Evolutionary conservation across 495 filamentous ascomycete species (phyloP).

Genomic region (Tuber indicum): DNA sequence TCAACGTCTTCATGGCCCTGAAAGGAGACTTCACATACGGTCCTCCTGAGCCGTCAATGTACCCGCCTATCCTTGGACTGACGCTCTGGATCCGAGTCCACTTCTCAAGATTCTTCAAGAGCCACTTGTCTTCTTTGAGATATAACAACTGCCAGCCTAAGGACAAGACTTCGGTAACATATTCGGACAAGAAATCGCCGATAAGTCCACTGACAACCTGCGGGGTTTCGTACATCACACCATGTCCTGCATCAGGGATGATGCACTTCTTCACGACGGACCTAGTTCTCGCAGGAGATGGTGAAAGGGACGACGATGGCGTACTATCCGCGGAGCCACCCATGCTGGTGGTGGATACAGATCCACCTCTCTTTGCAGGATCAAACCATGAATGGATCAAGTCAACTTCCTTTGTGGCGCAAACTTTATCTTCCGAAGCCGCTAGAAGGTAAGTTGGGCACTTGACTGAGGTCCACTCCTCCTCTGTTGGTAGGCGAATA

Average conservation of each 20-base stretch:
- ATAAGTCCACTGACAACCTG: slow-evolving; percentile 74
- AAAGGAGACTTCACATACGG: slow-evolving; percentile 44
- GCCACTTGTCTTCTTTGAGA: slow-evolving; percentile 89
- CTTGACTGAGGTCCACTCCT: slow-evolving; percentile 66
- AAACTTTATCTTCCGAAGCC: slow-evolving; percentile 69
- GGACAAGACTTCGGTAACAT: slow-evolving; percentile 69
- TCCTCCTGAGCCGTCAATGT: slow-evolving; percentile 37
- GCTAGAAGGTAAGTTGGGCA: slow-evolving; percentile 71
- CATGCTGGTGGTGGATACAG: slow-evolving; percentile 32
- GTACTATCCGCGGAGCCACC: slow-evolving; percentile 18
- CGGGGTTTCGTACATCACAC: slow-evolving; percentile 70
- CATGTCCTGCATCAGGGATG: slow-evolving; percentile 75
- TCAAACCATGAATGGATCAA: slow-evolving; percentile 61
- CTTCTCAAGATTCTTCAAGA: slow-evolving; percentile 91
- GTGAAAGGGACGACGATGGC: slow-evolving; percentile 21
- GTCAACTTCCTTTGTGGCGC: slow-evolving; percentile 61
- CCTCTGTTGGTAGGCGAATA: slow-evolving; percentile 52
- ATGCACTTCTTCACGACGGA: slow-evolving; percentile 61
- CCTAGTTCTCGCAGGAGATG: slow-evolving; percentile 23
- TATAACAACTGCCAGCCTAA: slow-evolving; percentile 86
- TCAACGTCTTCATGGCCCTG: slow-evolving; percentile 63
- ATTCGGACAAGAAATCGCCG: slow-evolving; percentile 66
- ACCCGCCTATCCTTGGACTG: slow-evolving; percentile 64
- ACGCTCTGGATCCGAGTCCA: slow-evolving; percentile 76
- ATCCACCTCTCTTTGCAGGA: slow-evolving; percentile 22